Conservation (phyloP, 2,329 filamentous ascomycete genomes). For the Ophioceras dolichostomum region DNA sequence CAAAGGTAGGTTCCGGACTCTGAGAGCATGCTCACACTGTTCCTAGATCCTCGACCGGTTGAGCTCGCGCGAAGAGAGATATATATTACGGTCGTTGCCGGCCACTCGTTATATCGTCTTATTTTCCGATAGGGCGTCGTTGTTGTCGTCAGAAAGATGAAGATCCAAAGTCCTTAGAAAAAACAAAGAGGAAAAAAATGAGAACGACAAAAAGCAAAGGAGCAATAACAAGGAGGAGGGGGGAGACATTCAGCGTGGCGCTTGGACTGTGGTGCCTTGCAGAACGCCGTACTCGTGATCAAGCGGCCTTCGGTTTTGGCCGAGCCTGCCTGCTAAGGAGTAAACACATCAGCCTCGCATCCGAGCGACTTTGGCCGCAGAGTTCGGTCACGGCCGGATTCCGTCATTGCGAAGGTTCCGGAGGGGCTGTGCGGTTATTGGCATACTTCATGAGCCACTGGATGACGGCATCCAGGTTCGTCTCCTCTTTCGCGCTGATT, state of each 20-base stretch:
- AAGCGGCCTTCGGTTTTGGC: no score
- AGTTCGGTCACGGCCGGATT: no score
- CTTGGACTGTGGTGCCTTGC: not conserved
- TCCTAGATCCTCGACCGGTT: not conserved
- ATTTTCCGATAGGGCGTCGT: slow-evolving; percentile 6
- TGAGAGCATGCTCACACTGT: not conserved
- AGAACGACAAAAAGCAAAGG: not conserved
- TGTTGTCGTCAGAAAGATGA: not conserved
- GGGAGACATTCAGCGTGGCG: not conserved
- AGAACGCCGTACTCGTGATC: no score
- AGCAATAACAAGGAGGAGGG: not conserved
- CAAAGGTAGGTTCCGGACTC: no score
- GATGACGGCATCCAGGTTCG: slow-evolving; percentile 91
- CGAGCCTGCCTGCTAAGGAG: no score
- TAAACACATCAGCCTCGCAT: no score
- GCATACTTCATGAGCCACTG: slow-evolving; percentile 93
- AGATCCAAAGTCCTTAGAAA: not conserved
- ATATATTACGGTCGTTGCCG: slow-evolving; percentile 12
- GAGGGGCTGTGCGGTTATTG: no score
- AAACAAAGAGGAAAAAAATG: not conserved
- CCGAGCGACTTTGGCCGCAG: no score
- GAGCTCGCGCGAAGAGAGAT: not conserved
- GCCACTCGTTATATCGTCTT: slow-evolving; percentile 11
- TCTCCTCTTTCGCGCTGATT: slow-evolving; percentile 97
- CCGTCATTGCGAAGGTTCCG: no score